Percentiles rank a stretch among this genome's conserved stretches.
phyloP scores from a whole-genome alignment of 2,329 filamentous ascomycete genomes.

The Gliomastix tumulicola region DNA sequence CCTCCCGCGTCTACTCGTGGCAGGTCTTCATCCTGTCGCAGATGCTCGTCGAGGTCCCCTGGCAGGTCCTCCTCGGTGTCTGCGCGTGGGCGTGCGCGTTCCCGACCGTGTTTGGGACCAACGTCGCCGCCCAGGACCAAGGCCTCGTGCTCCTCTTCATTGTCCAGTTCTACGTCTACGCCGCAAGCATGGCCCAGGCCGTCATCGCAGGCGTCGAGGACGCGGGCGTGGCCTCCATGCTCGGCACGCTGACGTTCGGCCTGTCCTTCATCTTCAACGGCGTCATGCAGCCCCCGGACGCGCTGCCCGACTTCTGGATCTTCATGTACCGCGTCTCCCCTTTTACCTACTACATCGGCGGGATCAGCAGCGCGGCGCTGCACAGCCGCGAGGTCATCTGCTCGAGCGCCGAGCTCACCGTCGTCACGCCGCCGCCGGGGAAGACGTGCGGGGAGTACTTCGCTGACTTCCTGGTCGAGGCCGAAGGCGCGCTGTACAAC shows the following conservation, averaged over 20 bases:
- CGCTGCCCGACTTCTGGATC: conserved; percentile 69
- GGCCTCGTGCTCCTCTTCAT: background rate
- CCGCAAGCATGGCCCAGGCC: background rate
- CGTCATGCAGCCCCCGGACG: conserved; percentile 53
- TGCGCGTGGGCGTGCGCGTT: background rate
- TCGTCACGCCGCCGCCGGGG: conserved; percentile 49
- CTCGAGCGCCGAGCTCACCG: conserved; percentile 55
- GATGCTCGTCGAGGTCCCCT: conserved; percentile 9
- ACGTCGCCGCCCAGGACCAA: conserved; percentile 34
- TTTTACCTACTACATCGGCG: conserved; percentile 66
- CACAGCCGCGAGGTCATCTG: conserved; percentile 55
- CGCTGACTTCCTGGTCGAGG: conserved; percentile 28
- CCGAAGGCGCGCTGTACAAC: conserved; percentile 56
- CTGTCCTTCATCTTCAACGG: conserved; percentile 19
- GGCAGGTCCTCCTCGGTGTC: conserved; percentile 3
- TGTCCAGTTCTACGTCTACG: background rate
- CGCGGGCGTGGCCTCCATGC: background rate
- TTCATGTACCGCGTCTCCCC: conserved; percentile 71
- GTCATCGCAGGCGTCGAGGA: conserved; percentile 50
- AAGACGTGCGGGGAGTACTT: conserved; percentile 52
- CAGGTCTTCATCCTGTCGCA: conserved; percentile 54
- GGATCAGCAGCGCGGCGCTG: conserved; percentile 57
- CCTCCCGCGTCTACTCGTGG: conserved; percentile 63
- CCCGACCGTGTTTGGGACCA: background rate
- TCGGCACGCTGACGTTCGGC: background rate